Percentiles rank a stretch among this genome's conserved stretches.
These are phyloP conservation scores for Rossbeevera mucosa DNA, from an alignment of 768 basidiomycete species.

Conservation along the genomic window DNA sequence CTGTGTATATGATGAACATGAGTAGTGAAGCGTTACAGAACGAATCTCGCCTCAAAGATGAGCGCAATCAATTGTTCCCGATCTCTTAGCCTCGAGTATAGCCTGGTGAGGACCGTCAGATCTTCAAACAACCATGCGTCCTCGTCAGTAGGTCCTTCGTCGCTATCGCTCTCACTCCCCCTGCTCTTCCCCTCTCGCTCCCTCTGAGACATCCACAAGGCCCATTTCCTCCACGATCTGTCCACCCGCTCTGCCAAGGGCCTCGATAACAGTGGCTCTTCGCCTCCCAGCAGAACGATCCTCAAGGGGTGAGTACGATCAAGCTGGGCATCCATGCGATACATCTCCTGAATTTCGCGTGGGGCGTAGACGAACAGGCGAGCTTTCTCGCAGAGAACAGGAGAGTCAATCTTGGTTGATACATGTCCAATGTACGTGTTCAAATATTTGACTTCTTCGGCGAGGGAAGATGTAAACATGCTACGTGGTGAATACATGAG, in stretches of 20 bases:
- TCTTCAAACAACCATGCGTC: constrained; percentile 98
- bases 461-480: constrained; percentile 92
- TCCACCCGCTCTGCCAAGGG: constrained; percentile 79
- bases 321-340: constrained; percentile 69
- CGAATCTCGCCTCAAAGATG: constrained; percentile 80
- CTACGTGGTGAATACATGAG: constrained; percentile 36
- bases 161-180: constrained; percentile 64
- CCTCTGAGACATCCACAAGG: constrained; percentile 60
- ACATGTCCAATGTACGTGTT: constrained; percentile 87
- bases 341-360: constrained; percentile 79
- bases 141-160: constrained; percentile 89
- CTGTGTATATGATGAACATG: constrained; percentile 36
- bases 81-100: constrained; percentile 79
- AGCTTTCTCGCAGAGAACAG: constrained; percentile 83
- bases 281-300: constrained; percentile 72
- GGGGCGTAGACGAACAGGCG: constrained; percentile 83
- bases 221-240: constrained; percentile 73
- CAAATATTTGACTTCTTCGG: constrained; percentile 82
- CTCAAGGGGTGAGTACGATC: constrained; percentile 75
- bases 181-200: constrained; percentile 40
- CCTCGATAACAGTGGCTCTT: constrained; percentile 69
- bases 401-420: constrained; percentile 84
- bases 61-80: constrained; percentile 89
- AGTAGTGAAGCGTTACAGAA: not conserved
- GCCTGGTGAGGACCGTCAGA: constrained; percentile 68